Evolutionary conservation across 73 alveolate genomes (phyloP).

Genomic region (Urostyla sp.): DNA sequence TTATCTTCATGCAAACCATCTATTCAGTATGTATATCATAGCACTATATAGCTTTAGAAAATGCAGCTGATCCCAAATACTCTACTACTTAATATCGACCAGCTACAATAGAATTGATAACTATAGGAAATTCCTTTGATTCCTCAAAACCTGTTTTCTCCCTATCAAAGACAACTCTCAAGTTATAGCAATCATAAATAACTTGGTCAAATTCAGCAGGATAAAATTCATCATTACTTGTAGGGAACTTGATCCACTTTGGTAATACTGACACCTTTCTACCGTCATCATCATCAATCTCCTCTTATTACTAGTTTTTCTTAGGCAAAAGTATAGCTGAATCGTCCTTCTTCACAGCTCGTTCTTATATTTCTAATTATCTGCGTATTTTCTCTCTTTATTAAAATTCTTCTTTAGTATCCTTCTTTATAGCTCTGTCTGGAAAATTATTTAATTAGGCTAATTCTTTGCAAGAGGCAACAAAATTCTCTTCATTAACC

Average conservation of each 20-base stretch:
- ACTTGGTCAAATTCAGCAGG: conserved; percentile 98
- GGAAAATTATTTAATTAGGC: conserved; percentile 96
- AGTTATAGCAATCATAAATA: conserved; percentile 97
- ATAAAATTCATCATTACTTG: conserved; percentile 94
- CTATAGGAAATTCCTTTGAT: conserved; percentile 97
- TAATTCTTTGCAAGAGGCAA: conserved; percentile 89
- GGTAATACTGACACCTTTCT: conserved; percentile 76
- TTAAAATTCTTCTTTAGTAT: conserved; percentile 23
- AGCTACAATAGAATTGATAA: conserved; percentile 93
- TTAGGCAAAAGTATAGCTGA: conserved; percentile 57
- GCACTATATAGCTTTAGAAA: conserved; percentile 97
- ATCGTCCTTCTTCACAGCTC: conserved; percentile 74
- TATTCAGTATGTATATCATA: conserved; percentile 95
- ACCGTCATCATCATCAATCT: conserved; percentile 61
- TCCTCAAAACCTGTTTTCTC: conserved; percentile 99
- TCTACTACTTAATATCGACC: conserved; percentile 98
- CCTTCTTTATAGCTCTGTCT: conserved; percentile 88
- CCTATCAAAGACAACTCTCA: conserved; percentile 98
- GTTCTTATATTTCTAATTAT: conserved; percentile 59
- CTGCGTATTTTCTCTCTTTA: conserved; percentile 62
- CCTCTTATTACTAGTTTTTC: conserved; percentile 32
- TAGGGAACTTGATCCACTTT: conserved; percentile 91
- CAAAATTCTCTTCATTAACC: conserved; percentile 92
- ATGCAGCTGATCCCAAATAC: conserved; percentile 99
- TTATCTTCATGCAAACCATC: conserved; percentile 99